A percentile compares a stretch with the other conserved stretches of the same genome.
Evolutionary conservation across 2,329 filamentous ascomycete genomes (phyloP).

Genomic region (Xylariomycetidae sp.): DNA sequence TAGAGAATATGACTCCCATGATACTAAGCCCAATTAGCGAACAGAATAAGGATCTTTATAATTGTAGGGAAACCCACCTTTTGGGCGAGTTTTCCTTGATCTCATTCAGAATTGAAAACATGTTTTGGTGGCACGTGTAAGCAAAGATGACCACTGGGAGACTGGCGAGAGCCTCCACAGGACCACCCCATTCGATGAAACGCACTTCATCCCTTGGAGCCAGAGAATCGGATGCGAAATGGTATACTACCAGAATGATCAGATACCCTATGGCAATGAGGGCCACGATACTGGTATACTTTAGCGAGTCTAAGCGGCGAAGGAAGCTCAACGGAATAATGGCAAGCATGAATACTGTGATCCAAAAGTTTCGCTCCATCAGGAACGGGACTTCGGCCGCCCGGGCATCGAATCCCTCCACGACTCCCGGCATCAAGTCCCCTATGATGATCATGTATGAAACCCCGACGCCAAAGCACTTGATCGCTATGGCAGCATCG

Average conservation of each 20-base stretch:
- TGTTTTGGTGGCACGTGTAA: constrained; percentile 99
- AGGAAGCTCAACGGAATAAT: constrained; percentile 94
- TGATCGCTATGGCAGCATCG: constrained; percentile 91
- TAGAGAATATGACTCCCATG: constrained; percentile 72
- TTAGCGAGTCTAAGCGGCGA: constrained; percentile 85
- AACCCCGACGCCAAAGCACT: constrained; percentile 95
- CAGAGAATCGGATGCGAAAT: constrained; percentile 78
- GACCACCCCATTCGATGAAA: constrained; percentile 72
- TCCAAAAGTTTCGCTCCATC: constrained; percentile 91
- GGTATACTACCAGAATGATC: constrained; percentile 87
- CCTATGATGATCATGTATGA: constrained; percentile 99
- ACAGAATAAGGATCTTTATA: neutral
- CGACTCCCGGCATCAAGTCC: constrained; percentile 94
- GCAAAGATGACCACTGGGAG: constrained; percentile 96
- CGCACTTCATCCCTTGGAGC: constrained; percentile 70
- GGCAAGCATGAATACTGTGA: constrained; percentile 94
- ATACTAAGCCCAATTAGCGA: constrained; percentile 48
- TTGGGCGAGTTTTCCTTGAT: constrained; percentile 76
- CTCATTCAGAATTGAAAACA: constrained; percentile 98
- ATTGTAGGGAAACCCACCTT: constrained; percentile 24
- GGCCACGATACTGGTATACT: constrained; percentile 92
- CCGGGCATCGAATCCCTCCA: constrained; percentile 68
- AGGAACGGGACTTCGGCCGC: constrained; percentile 66
- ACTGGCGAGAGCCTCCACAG: constrained; percentile 74
- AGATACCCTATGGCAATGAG: constrained; percentile 92